phyloP scores from a whole-genome alignment of 2,329 filamentous ascomycete species.

The Pyrenophora graminea region DNA sequence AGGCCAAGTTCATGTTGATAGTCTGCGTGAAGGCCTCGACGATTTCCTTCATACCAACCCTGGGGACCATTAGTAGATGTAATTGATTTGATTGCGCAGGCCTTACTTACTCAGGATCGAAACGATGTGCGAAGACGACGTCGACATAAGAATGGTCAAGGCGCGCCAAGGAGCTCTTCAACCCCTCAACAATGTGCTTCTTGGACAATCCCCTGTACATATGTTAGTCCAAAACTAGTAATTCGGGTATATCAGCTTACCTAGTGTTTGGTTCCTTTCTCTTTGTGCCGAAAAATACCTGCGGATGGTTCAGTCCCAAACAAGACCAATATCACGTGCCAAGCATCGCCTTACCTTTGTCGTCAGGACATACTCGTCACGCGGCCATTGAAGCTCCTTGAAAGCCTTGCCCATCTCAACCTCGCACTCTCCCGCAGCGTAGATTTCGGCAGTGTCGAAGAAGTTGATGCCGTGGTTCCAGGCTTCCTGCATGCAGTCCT shows the following conservation, averaged over 20 bases:
- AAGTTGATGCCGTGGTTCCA: constrained; percentile 58
- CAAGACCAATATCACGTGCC: neutral
- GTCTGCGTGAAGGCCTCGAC: constrained; percentile 60
- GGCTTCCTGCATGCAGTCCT: constrained; percentile 56
- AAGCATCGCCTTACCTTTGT: constrained; percentile 24
- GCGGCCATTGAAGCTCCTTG: constrained; percentile 55
- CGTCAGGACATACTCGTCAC: constrained; percentile 41
- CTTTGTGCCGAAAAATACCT: constrained; percentile 60
- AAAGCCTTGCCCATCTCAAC: constrained; percentile 60
- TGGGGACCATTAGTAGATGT: constrained; percentile 18
- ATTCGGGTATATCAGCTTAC: neutral
- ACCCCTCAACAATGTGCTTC: constrained; percentile 61
- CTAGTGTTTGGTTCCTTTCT: constrained; percentile 62
- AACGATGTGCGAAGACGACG: constrained; percentile 65
- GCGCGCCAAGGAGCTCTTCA: constrained; percentile 62
- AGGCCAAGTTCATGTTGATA: constrained; percentile 61
- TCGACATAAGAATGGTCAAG: constrained; percentile 70
- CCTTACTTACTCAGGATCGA: constrained; percentile 52
- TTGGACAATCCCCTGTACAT: constrained; percentile 48
- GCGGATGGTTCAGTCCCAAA: constrained; percentile 13
- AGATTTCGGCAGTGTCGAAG: constrained; percentile 57
- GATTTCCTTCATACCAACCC: constrained; percentile 66
- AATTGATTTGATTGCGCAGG: too few relatives aligned
- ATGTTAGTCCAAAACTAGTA: neutral
- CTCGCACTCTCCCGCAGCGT: constrained; percentile 65